phyloP scores from a whole-genome alignment of 495 filamentous ascomycete genomes.

The Penicillium paxilli region DNA sequence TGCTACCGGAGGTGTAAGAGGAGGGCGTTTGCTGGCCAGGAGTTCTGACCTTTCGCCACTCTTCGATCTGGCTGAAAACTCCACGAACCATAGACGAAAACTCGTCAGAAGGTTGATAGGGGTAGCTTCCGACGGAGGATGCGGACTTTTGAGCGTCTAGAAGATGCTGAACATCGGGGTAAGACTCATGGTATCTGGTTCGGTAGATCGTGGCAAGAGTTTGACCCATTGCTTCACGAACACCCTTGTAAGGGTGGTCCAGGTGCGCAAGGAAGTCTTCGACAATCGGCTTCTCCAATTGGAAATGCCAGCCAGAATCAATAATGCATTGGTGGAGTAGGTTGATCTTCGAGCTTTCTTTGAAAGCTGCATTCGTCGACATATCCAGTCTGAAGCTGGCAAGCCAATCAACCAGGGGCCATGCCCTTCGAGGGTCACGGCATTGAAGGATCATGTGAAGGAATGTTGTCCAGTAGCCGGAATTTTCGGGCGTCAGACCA shows the following conservation, averaged over 20 bases:
- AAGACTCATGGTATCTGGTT: conserved; percentile 91
- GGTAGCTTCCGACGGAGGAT: conserved; percentile 81
- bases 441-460: conserved; percentile 80
- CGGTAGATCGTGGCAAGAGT: conserved; percentile 84
- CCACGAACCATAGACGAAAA: conserved; percentile 70
- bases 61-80: conserved; percentile 78
- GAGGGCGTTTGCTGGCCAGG: conserved; percentile 92
- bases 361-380: conserved; percentile 95
- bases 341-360: conserved; percentile 95
- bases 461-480: conserved; percentile 90
- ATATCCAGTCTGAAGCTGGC: conserved; percentile 88
- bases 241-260: conserved; percentile 96
- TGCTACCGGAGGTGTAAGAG: conserved; percentile 92
- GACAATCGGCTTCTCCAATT: conserved; percentile 84
- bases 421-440: conserved; percentile 83
- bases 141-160: conserved; percentile 74
- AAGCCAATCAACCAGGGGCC: conserved; percentile 84
- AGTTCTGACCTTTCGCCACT: conserved; percentile 80
- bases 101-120: conserved; percentile 75
- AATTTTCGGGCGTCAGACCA: conserved; percentile 91
- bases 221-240: conserved; percentile 90
- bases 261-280: conserved; percentile 88
- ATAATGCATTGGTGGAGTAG: conserved; percentile 84
- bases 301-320: conserved; percentile 95
- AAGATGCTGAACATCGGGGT: conserved; percentile 70